Evolutionary conservation across 2,329 filamentous ascomycete genomes (phyloP).

Genomic region (Colletotrichum sp.): DNA sequence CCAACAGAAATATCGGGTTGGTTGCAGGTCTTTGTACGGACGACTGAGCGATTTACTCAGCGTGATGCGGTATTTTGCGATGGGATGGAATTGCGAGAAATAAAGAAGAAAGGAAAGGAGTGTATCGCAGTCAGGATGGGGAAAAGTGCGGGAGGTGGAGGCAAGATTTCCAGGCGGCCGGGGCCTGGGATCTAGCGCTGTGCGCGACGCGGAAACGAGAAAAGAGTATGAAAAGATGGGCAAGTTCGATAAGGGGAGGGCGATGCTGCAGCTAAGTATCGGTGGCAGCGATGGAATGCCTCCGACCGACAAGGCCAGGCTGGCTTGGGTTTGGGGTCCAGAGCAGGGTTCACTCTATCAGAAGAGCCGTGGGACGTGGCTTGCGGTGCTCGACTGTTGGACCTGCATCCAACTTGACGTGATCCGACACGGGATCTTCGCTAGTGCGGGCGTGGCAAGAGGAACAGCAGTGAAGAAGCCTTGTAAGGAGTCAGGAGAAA

Average conservation of each 20-base stretch:
- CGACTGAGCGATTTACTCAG: background rate
- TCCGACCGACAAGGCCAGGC: conserved; percentile 9
- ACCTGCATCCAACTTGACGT: conserved; percentile 23
- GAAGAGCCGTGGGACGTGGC: conserved; percentile 2
- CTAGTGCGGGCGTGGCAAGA: conserved; percentile 27
- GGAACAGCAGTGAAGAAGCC: conserved; percentile 12
- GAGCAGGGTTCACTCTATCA: conserved; percentile 13
- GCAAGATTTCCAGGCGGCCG: conserved; percentile 15
- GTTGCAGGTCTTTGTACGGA: background rate
- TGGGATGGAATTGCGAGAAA: background rate
- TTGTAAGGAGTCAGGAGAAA: background rate
- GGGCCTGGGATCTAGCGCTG: conserved; percentile 20
- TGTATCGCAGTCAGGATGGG: conserved; percentile 10
- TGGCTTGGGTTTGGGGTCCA: conserved; percentile 8
- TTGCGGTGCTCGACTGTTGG: conserved; percentile 21
- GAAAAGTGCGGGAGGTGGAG: conserved; percentile 8
- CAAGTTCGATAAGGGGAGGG: background rate
- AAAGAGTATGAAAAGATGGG: background rate
- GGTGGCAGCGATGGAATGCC: conserved; percentile 5
- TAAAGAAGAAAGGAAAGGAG: conserved; percentile 8
- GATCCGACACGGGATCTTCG: conserved; percentile 26
- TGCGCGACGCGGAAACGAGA: conserved; percentile 9
- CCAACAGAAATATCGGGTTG: background rate
- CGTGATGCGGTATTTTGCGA: background rate
- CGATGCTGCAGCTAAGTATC: conserved; percentile 10